Evolutionary conservation across 352 stramenopile genomes (phyloP).

Genomic region (Pythium phragmitis): DNA sequence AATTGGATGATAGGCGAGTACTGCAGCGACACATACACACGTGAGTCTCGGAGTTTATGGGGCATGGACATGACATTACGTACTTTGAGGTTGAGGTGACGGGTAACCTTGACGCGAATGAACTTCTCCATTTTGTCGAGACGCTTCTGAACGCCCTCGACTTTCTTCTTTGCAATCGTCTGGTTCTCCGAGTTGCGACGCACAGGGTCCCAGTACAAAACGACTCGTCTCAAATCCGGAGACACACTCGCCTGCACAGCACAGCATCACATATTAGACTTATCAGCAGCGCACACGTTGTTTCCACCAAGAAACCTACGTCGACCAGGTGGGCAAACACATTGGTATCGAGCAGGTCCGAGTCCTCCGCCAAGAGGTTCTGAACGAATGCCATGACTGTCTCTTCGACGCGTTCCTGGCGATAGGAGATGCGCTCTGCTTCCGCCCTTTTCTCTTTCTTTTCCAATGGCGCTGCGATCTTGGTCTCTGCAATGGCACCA

Average conservation of each 20-base stretch:
- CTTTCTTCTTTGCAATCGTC: constrained; percentile 73
- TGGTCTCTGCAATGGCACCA: constrained; percentile 44
- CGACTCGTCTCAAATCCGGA: constrained; percentile 58
- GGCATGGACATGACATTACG: not conserved
- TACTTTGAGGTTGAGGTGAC: constrained; percentile 83
- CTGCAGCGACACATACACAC: constrained; percentile 21
- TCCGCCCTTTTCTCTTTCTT: constrained; percentile 69
- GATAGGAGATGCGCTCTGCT: constrained; percentile 64
- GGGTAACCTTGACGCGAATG: constrained; percentile 65
- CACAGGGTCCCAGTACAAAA: constrained; percentile 74
- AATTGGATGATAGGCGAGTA: constrained; percentile 80
- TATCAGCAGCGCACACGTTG: no score
- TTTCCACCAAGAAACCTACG: constrained; percentile 25
- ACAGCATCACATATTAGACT: not conserved
- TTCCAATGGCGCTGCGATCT: constrained; percentile 63
- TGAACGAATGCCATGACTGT: constrained; percentile 70
- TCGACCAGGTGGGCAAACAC: constrained; percentile 73
- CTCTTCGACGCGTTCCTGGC: constrained; percentile 69
- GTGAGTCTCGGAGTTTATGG: not conserved
- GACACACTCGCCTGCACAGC: constrained; percentile 55
- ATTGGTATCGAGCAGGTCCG: constrained; percentile 52
- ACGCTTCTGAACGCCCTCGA: constrained; percentile 56
- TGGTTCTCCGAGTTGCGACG: constrained; percentile 71
- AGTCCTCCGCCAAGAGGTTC: constrained; percentile 63
- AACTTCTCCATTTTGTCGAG: constrained; percentile 66